A percentile compares a stretch with the other conserved stretches of the same genome.
These are phyloP conservation scores for Mycena sp. DNA, from an alignment of 1,284 basidiomycete species.

Conservation along the genomic window DNA sequence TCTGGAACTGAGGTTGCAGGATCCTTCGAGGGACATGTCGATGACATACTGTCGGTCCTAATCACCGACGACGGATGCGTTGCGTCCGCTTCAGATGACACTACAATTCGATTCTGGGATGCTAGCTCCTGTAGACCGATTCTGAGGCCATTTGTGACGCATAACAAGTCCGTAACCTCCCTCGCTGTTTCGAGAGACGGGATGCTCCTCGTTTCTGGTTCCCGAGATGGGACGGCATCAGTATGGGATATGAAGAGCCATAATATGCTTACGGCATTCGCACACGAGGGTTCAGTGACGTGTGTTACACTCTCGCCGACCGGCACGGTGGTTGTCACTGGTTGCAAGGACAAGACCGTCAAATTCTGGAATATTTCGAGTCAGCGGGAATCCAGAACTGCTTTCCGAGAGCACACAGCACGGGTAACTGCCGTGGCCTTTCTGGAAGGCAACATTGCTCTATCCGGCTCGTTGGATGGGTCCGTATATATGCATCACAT, in stretches of 20 bases:
- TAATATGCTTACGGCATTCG: background rate
- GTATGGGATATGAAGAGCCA: conserved; percentile 13
- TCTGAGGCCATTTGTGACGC: conserved; percentile 10
- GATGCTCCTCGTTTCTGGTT: conserved; percentile 6
- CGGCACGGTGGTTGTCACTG: background rate
- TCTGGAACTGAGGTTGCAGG: background rate
- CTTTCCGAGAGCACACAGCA: background rate
- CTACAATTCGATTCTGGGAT: conserved; percentile 31
- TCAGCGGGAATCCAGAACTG: background rate
- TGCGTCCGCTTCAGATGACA: conserved; percentile 31
- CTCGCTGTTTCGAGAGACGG: background rate
- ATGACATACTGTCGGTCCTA: conserved; percentile 25
- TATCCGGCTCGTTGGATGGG: conserved; percentile 13
- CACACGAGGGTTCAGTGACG: background rate
- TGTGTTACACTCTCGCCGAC: conserved; percentile 7
- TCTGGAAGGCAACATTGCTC: background rate
- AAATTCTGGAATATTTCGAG: conserved; percentile 15
- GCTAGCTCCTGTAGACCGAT: conserved; percentile 7
- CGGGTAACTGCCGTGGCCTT: conserved; percentile 6
- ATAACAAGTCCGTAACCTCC: conserved; percentile 1
- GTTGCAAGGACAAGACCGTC: conserved; percentile 2
- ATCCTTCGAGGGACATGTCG: conserved; percentile 32
- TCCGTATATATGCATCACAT: conserved; percentile 1
- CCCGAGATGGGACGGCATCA: background rate
- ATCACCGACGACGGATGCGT: conserved; percentile 32